Conservation (phyloP, 352 stramenopile species). For the Globisporangium radiosum region DNA sequence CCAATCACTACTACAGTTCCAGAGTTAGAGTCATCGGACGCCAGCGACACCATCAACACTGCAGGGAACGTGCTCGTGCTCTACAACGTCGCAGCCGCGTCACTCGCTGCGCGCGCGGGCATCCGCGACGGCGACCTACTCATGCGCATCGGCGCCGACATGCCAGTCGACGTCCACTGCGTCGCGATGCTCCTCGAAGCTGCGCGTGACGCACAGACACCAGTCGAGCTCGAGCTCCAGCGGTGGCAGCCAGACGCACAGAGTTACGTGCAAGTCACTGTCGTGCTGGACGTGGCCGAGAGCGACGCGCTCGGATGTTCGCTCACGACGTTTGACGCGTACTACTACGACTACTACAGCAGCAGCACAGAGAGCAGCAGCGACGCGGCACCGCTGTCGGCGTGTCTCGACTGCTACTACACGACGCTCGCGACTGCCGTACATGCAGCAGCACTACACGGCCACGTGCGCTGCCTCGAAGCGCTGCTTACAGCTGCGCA, state of each 20-base stretch:
- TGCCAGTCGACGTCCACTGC: constrained; percentile 8
- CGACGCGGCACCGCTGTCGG: background rate
- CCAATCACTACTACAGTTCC: no score
- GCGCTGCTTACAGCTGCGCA: constrained; percentile 11
- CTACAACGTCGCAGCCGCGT: constrained; percentile 25
- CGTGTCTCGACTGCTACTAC: constrained; percentile 56
- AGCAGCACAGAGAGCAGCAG: background rate
- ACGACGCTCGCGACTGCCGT: constrained; percentile 41
- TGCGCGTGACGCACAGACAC: constrained; percentile 5
- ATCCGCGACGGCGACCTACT: constrained; percentile 45
- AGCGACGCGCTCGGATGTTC: constrained; percentile 29
- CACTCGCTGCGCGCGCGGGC: constrained; percentile 23
- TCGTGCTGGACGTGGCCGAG: constrained; percentile 12
- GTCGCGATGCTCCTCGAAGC: constrained; percentile 17
- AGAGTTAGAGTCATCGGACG: background rate
- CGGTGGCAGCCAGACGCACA: constrained; percentile 39
- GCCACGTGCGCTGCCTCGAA: constrained; percentile 47
- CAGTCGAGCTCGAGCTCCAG: constrained; percentile 30
- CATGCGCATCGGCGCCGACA: constrained; percentile 23
- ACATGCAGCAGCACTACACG: constrained; percentile 48
- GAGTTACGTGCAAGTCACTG: constrained; percentile 27
- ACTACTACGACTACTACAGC: constrained; percentile 27
- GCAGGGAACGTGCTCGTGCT: constrained; percentile 25
- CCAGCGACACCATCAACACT: background rate
- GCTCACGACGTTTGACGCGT: constrained; percentile 46